phyloP scores from a whole-genome alignment of 208 protist species.

The Acanthamoeba castellanii region DNA sequence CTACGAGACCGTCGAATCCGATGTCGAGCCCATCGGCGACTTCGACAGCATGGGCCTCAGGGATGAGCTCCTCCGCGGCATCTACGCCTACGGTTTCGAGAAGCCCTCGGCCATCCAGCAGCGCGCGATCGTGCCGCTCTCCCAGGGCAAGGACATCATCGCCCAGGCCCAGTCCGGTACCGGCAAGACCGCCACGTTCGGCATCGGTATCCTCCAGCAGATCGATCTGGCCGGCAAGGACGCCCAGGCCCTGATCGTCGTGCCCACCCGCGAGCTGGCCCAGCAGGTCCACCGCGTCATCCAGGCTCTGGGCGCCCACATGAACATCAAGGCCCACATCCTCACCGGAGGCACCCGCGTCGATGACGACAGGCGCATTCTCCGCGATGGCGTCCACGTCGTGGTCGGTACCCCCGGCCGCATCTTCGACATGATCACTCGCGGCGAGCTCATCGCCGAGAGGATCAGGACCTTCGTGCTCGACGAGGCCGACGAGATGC shows the following conservation, averaged over 20 bases:
- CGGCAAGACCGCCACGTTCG: slow-evolving; percentile 99
- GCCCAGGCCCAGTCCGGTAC: slow-evolving; percentile 95
- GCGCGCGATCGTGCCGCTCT: slow-evolving; percentile 97
- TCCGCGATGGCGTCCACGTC: slow-evolving; percentile 89
- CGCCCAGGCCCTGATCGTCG: slow-evolving; percentile 96
- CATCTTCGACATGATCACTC: slow-evolving; percentile 97
- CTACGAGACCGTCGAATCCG: slow-evolving; percentile 94
- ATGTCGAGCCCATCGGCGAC: slow-evolving; percentile 65
- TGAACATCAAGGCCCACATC: slow-evolving; percentile 90
- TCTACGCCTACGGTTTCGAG: slow-evolving; percentile 99
- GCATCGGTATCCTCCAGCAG: slow-evolving; percentile 95
- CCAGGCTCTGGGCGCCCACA: slow-evolving; percentile 96
- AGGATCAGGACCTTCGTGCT: slow-evolving; percentile 97
- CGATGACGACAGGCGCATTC: slow-evolving; percentile 94
- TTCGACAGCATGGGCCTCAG: slow-evolving; percentile 99
- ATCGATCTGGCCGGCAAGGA: slow-evolving; percentile 93
- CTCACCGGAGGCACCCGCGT: slow-evolving; percentile 96
- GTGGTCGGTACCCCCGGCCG: slow-evolving; percentile 98
- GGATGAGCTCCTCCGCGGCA: slow-evolving; percentile 96
- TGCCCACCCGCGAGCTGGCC: slow-evolving; percentile 97
- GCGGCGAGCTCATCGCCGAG: slow-evolving; percentile 88
- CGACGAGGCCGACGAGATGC: slow-evolving; percentile 99
- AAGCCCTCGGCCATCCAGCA: slow-evolving; percentile 99
- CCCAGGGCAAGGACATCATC: slow-evolving; percentile 97
- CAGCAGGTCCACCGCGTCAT: slow-evolving; percentile 97